These are phyloP conservation scores for Phlebiopsis gigantea DNA, from an alignment of 768 basidiomycete genomes.

Conservation along the genomic window DNA sequence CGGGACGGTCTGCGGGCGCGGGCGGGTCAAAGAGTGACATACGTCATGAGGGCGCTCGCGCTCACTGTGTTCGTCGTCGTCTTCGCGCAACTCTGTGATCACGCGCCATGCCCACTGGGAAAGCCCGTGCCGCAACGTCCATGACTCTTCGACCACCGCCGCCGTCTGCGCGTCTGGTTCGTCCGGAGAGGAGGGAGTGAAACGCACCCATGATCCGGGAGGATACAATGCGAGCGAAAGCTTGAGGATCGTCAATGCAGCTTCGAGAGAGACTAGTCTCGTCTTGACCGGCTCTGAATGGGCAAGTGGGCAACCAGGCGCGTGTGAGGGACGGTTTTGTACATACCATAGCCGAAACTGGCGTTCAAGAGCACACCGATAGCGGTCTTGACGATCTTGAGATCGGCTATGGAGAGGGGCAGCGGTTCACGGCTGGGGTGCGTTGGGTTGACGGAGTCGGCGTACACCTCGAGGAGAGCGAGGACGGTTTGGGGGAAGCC, in stretches of 20 bases:
- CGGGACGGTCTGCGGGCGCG: slow-evolving; percentile 38
- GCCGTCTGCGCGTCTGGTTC: slow-evolving; percentile 20
- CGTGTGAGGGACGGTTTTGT: neutral
- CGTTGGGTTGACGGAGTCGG: slow-evolving; percentile 35
- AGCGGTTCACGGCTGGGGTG: slow-evolving; percentile 33
- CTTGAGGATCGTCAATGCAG: slow-evolving; percentile 62
- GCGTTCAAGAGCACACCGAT: slow-evolving; percentile 78
- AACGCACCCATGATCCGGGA: slow-evolving; percentile 56
- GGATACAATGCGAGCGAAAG: slow-evolving; percentile 68
- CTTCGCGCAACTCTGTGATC: slow-evolving; percentile 68
- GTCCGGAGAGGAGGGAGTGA: slow-evolving; percentile 6
- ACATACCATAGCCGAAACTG: slow-evolving; percentile 69
- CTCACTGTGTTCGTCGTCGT: slow-evolving; percentile 40
- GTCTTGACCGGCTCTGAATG: slow-evolving; percentile 62
- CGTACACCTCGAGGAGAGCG: slow-evolving; percentile 63
- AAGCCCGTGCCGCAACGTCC: slow-evolving; percentile 59
- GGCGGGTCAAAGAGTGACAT: neutral
- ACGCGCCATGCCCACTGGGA: slow-evolving; percentile 77
- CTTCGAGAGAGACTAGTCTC: slow-evolving; percentile 63
- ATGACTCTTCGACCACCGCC: slow-evolving; percentile 42
- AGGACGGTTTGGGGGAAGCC: slow-evolving; percentile 65
- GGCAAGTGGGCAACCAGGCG: neutral
- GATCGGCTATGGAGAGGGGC: slow-evolving; percentile 51
- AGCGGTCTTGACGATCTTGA: slow-evolving; percentile 71
- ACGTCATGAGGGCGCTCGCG: neutral